A percentile compares a stretch with the other conserved stretches of the same genome.
Evolutionary conservation across 306 rosid species (phyloP).

Genomic region (Carpinus viminea): DNA sequence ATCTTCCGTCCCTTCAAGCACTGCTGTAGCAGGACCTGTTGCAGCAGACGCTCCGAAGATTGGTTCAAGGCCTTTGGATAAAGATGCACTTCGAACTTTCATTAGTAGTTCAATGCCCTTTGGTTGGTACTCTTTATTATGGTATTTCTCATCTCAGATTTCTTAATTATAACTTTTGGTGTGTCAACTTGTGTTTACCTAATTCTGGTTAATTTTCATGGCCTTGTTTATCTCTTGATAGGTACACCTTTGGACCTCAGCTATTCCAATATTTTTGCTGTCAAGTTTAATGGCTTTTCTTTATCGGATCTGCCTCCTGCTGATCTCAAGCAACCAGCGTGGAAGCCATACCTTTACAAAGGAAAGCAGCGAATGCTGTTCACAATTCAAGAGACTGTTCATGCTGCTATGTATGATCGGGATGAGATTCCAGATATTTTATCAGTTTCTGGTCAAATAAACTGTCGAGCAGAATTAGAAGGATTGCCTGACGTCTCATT

Average conservation of each 20-base stretch:
- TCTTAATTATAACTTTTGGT: conserved; percentile 22
- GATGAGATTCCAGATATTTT: conserved; percentile 88
- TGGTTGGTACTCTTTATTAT: conserved; percentile 86
- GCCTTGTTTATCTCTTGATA: conserved; percentile 32
- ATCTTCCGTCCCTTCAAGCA: conserved; percentile 53
- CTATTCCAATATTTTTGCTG: conserved; percentile 65
- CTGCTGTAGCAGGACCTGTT: conserved; percentile 57
- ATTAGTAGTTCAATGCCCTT: conserved; percentile 94
- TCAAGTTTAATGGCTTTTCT: conserved; percentile 81
- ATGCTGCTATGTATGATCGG: conserved; percentile 89
- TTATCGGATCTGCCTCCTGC: conserved; percentile 76
- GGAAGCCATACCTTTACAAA: conserved; percentile 93
- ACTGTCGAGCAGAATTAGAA: conserved; percentile 89
- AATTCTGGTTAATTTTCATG: conserved; percentile 26
- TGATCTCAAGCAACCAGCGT: conserved; percentile 94
- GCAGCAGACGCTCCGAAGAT: conserved; percentile 60
- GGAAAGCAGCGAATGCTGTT: conserved; percentile 84
- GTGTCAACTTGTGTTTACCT: conserved; percentile 29
- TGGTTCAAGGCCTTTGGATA: conserved; percentile 75
- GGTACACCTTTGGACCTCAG: conserved; percentile 96
- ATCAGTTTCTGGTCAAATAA: conserved; percentile 86
- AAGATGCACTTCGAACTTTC: conserved; percentile 84
- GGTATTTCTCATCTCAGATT: conserved; percentile 58
- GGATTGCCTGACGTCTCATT: conserved; percentile 96
- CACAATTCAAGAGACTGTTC: conserved; percentile 74